Base-by-base conservation (phyloP, 768 basidiomycete genomes). In the Xerocomellus chrysenteron region DNA sequence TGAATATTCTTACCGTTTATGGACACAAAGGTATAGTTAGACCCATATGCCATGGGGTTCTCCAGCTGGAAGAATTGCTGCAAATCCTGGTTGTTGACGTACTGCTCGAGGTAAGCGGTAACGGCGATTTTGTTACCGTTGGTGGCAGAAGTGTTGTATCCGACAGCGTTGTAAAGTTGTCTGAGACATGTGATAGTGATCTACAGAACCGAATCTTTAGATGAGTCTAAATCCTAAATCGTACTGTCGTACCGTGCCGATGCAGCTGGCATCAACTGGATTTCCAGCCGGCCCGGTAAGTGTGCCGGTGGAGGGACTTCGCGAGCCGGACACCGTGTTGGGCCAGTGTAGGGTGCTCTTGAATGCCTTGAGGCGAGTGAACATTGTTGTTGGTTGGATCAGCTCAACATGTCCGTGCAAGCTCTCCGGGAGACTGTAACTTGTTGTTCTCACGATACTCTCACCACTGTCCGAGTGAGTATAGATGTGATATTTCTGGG, bases 351-450 rank as follows among this genome's bases (percentile, higher is more conserved):
- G 60, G 0, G 74, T 80, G 5, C 77, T 76, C 55, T 62, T 75
- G 51, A 80, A 71, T 9, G 70, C 69, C 58, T 76, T 80, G 56
- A 74, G 70, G 55, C 78, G 78, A 42, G 77, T 73, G 62, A 90
- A 90, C 68, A 82, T 78, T 2, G 87, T 90, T 3, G 88, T 90
- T 0, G 88, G 88, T 57, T 89, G 86, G 30, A 90, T 74, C 32
- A 89, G 69, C 37, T 88, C 86, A 54, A 90, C 67, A 63, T 89
- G 86, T 4, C 74, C 71, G 61, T 84, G 78, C 45, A 90, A 69
- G 54, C 79, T 57, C 45, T 76, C 75, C 0, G 88, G 88, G 17
- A 91, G 78, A 62, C 82, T 85, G 73, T 88, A 90, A 56, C 74
- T 75, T 4, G 82, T 84, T n/a, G 89, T 86, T 52, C 89, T 81